Base-by-base conservation (phyloP, 176 grass and related monocot genomes). In the Chrysopogon serrulatus region DNA sequence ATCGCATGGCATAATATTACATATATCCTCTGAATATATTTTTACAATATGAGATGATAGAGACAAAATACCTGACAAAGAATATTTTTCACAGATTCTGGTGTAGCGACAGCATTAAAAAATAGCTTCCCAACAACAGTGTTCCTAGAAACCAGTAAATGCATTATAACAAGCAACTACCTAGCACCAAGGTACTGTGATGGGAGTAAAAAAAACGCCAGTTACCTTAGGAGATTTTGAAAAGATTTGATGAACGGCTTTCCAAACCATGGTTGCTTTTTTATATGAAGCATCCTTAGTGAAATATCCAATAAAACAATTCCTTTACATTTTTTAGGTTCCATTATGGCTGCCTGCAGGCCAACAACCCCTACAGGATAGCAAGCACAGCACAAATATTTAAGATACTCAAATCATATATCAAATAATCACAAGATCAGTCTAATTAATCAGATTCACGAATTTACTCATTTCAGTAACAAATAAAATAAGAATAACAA, bases 211-310 rank as follows among this genome's bases (percentile, higher is more conserved):
- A 36, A 62, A 45, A 79, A 59, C 60, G 49, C n/a, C n/a, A 87
- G 54, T 54, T 87, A 95, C 96, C 93, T 85, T 77, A 98, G 86
- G 30, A 98, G 83, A 73, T 71, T 98, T 77, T 98, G 96, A 74
- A 98, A 98, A 40, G 85, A 95, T 81, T 62, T 95, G 67, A 98
- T 94, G 40, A 98, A 98, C 86, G 96, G 96, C 84, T 72, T 93
- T 56, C 83, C 96, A 62, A 88, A 98, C 96, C 96, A 98, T 26
- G 93, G 96, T 74, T 98, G 96, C 74, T 98, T 98, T 44, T 82
- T 98, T 13, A 93, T 95, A 80, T 95, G 96, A 81, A 98, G 96
- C 96, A 98, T 92, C 81, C 93, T 91, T 72, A 98, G 75, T 60
- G 96, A 98, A 89, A 98, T 98, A 75, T 98, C 90, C 63, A 98